phyloP scores from a whole-genome alignment of 805 yeast genomes.

The Metschnikowia borealis region DNA sequence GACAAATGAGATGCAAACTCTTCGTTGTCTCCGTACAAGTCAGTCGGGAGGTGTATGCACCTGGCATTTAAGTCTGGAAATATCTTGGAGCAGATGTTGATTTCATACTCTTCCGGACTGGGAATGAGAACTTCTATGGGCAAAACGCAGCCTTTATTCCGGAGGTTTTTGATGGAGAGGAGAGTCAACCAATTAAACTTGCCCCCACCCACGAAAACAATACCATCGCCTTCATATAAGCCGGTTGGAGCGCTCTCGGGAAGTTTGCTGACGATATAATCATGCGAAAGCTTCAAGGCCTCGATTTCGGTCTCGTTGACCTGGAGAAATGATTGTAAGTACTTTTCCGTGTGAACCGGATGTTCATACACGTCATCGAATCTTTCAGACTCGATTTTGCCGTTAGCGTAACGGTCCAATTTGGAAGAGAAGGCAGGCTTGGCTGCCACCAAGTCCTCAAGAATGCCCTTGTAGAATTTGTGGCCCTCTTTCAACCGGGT shows the following conservation, averaged over 20 bases:
- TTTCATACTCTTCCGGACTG: conserved; percentile 62
- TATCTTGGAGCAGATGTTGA: conserved; percentile 46
- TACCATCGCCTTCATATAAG: conserved; percentile 46
- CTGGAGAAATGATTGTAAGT: conserved; percentile 47
- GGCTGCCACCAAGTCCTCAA: conserved; percentile 37
- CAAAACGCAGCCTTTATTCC: conserved; percentile 61
- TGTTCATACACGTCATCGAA: conserved; percentile 32
- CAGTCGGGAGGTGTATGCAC: conserved; percentile 36
- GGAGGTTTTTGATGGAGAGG: conserved; percentile 57
- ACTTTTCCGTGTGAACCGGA: conserved; percentile 47
- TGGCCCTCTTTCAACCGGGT: conserved; percentile 29
- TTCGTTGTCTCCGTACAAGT: conserved; percentile 20
- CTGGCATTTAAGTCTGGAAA: conserved; percentile 38
- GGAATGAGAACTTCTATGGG: conserved; percentile 87
- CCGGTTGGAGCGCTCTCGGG: conserved; percentile 38
- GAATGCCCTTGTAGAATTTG: conserved; percentile 40
- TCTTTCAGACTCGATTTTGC: conserved; percentile 21
- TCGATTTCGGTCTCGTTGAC: conserved; percentile 40
- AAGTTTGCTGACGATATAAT: conserved; percentile 39
- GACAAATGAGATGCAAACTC: conserved; percentile 28
- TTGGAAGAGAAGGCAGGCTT: conserved; percentile 41
- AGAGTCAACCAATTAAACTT: conserved; percentile 68
- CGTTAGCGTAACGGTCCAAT: conserved; percentile 41
- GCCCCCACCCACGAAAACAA: conserved; percentile 79
- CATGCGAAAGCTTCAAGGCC: conserved; percentile 47